phyloP scores from a whole-genome alignment of 2,329 filamentous ascomycete species.

The Verticillium klebahnii region DNA sequence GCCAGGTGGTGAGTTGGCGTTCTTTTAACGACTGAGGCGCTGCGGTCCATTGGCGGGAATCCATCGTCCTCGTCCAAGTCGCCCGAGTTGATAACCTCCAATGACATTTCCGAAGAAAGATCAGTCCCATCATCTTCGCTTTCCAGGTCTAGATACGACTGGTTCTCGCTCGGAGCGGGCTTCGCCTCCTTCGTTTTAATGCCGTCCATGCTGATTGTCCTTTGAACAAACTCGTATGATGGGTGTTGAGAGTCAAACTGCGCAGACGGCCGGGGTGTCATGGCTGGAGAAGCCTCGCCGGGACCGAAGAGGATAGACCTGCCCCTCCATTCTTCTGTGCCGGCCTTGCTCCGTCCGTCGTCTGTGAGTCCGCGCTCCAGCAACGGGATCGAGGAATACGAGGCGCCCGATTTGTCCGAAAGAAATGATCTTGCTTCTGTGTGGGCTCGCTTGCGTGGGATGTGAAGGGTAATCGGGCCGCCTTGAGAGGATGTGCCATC shows the following conservation, averaged over 20 bases:
- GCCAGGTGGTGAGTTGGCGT: conserved; percentile 30
- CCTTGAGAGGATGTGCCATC: conserved; percentile 13
- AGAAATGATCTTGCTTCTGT: conserved; percentile 42
- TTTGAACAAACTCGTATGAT: conserved; percentile 51
- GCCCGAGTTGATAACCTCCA: conserved; percentile 36
- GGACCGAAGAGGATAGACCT: conserved; percentile 49
- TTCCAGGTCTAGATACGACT: conserved; percentile 41
- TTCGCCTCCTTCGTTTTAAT: conserved; percentile 21
- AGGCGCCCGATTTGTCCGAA: conserved; percentile 63
- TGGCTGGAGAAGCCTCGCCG: conserved; percentile 28
- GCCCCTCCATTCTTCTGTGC: conserved; percentile 46
- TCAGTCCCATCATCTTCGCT: conserved; percentile 51
- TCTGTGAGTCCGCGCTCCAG: conserved; percentile 63
- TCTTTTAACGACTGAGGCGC: not conserved
- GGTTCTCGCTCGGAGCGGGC: not conserved
- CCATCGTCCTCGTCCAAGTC: conserved; percentile 17
- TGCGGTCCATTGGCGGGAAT: conserved; percentile 12
- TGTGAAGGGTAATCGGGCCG: conserved; percentile 12
- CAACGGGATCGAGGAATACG: conserved; percentile 72
- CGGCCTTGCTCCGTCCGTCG: conserved; percentile 37
- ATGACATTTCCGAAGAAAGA: conserved; percentile 59
- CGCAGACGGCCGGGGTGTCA: conserved; percentile 4
- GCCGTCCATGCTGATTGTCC: conserved; percentile 46
- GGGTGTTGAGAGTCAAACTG: conserved; percentile 25
- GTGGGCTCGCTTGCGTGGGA: conserved; percentile 17